Base-by-base conservation (phyloP, 306 rosid species). In the Psophocarpus tetragonolobus region DNA sequence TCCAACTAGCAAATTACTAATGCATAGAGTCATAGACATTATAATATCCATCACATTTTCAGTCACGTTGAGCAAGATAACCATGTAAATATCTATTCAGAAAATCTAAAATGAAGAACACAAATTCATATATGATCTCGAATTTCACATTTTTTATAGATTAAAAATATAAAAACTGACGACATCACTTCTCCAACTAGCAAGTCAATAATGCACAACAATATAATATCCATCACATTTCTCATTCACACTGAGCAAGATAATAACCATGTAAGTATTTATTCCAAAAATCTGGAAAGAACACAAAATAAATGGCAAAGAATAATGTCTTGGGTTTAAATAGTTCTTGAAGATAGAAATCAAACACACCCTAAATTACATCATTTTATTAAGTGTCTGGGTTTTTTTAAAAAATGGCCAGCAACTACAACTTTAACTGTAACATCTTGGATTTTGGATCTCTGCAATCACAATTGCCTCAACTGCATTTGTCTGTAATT, bases 1-100 rank as follows among this genome's bases (percentile, higher is more conserved):
- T 45, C 33, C 35, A 39, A n/a, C 47, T 73, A 77, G n/a, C 66
- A 75, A 62, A 60, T 80, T 75, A 81, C 29, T 6, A 41, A 57
- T 9, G 4, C 77, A 57, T 27, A 76, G 29, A n/a, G n/a, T n/a
- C n/a, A n/a, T n/a, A n/a, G n/a, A n/a, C n/a, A 56, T 17, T 48
- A 76, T 15, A 50, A 45, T 15, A 24, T 0, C 60, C 68, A 45
- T 64, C 56, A 56, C 21, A 64, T 75, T 45, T 80, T 32, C 51
- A 36, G 29, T 62, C 35, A 47, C 24, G 33, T 20, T 21, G 41
- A 53, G n/a, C 69, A 69, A 53, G 57, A 23, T 30, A 38, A 62
- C 30, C 44, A 54, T 4, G n/a, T 65, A 77, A 21, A 11, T 7
- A 63, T 54, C 75, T 54, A 64, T 21, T 4, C 41, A 63, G 75